Evolutionary conservation across 768 basidiomycete species (phyloP).

Genomic region (Russula sp.): DNA sequence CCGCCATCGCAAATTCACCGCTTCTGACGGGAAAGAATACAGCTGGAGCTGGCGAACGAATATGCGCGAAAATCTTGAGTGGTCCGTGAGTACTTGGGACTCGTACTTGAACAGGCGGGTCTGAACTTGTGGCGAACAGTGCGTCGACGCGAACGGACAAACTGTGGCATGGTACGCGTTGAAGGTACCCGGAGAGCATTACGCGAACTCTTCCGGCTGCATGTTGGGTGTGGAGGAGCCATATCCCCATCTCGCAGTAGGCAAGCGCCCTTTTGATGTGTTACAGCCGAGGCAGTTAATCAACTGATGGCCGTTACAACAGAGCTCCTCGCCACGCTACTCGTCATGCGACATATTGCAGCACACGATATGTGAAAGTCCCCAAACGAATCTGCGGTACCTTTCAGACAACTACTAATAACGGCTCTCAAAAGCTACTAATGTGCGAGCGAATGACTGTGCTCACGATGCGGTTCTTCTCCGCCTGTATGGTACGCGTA

Average conservation of each 20-base stretch:
- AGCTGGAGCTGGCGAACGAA: constrained; percentile 47
- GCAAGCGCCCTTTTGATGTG: constrained; percentile 32
- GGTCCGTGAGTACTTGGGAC: constrained; percentile 45
- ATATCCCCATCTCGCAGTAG: constrained; percentile 49
- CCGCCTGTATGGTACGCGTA: neutral
- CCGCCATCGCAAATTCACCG: constrained; percentile 44
- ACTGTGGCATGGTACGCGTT: constrained; percentile 57
- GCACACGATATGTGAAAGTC: constrained; percentile 37
- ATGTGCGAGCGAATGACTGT: neutral
- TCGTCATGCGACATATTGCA: constrained; percentile 60
- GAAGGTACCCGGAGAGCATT: constrained; percentile 49
- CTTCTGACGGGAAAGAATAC: constrained; percentile 56
- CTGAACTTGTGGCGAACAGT: constrained; percentile 34
- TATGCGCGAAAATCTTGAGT: constrained; percentile 45
- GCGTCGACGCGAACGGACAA: constrained; percentile 45
- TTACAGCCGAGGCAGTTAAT: neutral
- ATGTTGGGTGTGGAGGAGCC: constrained; percentile 59
- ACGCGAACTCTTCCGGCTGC: constrained; percentile 50
- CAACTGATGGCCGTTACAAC: constrained; percentile 9
- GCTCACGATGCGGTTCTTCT: neutral
- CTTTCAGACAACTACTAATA: no score
- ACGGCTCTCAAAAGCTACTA: neutral
- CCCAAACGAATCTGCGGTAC: neutral
- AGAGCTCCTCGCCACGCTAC: constrained; percentile 57
- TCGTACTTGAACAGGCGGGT: neutral